These are phyloP conservation scores for Alternaria ventricosa DNA, from an alignment of 2,329 filamentous ascomycete species.

Conservation along the genomic window DNA sequence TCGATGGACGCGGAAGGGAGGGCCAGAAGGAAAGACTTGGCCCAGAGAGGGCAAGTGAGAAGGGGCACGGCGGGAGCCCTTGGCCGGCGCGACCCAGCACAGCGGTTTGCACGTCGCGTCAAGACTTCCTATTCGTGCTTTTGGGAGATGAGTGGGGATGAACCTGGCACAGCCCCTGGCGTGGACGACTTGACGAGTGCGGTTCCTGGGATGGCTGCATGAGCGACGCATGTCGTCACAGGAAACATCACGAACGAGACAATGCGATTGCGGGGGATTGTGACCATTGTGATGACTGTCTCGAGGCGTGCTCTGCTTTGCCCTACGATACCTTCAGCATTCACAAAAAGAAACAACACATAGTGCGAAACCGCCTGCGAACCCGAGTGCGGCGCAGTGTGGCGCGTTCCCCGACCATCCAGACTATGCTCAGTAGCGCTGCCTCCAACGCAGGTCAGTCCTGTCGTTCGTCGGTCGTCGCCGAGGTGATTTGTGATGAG, in stretches of 20 bases:
- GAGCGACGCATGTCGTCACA: conserved; percentile 10
- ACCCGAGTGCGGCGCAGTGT: background rate
- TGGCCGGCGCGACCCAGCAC: conserved; percentile 18
- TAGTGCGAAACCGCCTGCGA: background rate
- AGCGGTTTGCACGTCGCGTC: conserved; percentile 14
- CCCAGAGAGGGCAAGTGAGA: conserved; percentile 19
- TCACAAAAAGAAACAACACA: background rate
- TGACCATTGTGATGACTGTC: background rate
- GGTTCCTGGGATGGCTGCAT: conserved; percentile 20
- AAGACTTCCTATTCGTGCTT: conserved; percentile 18
- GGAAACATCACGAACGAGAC: conserved; percentile 12
- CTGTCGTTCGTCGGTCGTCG: background rate
- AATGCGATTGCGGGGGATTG: background rate
- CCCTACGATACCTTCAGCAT: background rate
- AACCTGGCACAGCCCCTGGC: background rate
- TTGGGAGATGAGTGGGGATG: background rate
- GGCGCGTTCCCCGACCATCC: background rate
- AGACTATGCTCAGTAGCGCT: background rate
- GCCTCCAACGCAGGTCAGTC: background rate
- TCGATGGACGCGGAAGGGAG: background rate
- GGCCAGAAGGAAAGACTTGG: conserved; percentile 12
- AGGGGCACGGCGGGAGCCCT: conserved; percentile 17
- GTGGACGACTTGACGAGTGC: background rate
- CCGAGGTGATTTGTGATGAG: conserved; percentile 3
- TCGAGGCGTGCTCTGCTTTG: background rate